Conservation (phyloP, 768 basidiomycete genomes). For the Clathrus columnatus region DNA sequence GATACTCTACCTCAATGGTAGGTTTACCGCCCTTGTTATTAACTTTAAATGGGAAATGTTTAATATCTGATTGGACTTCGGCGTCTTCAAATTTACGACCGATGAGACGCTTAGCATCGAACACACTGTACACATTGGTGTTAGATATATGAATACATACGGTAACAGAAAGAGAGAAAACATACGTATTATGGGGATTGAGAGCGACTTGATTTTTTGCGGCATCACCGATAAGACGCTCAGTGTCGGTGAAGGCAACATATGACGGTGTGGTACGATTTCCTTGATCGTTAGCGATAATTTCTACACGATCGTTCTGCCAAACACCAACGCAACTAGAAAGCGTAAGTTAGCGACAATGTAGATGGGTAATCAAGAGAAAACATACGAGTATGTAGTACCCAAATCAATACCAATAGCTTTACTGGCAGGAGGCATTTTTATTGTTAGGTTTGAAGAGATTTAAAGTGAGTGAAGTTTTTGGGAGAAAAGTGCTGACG, state of each 20-base stretch:
- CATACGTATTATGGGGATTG: constrained; percentile 89
- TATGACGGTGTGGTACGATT: constrained; percentile 95
- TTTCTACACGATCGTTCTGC: constrained; percentile 99
- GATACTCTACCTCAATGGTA: constrained; percentile 82
- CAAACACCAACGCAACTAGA: constrained; percentile 97
- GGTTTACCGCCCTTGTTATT: constrained; percentile 84
- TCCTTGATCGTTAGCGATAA: constrained; percentile 93
- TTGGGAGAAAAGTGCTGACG: not conserved
- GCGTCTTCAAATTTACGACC: constrained; percentile 83
- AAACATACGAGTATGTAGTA: constrained; percentile 83
- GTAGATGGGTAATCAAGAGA: constrained; percentile 11
- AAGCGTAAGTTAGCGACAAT: constrained; percentile 11
- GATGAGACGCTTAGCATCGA: constrained; percentile 97
- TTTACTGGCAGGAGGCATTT: constrained; percentile 57
- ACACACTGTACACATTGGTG: constrained; percentile 51
- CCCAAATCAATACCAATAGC: constrained; percentile 87
- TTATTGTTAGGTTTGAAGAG: constrained; percentile 24
- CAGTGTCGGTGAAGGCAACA: constrained; percentile 88
- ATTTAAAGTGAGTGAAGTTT: constrained; percentile 22
- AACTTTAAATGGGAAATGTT: constrained; percentile 94
- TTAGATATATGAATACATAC: not conserved
- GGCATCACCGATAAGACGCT: constrained; percentile 98
- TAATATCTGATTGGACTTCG: constrained; percentile 67
- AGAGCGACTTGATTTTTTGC: constrained; percentile 98
- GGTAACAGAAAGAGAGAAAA: constrained; percentile 12